Evolutionary conservation across 805 yeast genomes (phyloP), one percentile per base, ranked within the genome.

Genomic region (Maudiozyma barnettii): DNA sequence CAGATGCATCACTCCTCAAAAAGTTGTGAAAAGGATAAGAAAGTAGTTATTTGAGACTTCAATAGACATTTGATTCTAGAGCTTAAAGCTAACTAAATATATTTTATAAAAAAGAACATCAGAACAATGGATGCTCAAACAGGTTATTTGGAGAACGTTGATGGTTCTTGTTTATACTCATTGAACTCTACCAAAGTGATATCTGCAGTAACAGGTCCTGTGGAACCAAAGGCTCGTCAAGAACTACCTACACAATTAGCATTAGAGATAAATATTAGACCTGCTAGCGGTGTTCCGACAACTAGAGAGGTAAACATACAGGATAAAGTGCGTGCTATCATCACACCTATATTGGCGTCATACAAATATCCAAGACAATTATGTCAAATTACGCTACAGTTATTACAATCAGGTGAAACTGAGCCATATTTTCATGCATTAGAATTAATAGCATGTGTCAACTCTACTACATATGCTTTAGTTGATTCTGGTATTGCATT

Each of bases 151-250:
- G 66, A 69, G 46, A 75, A 79, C 51, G 91, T 82, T 2, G 96
- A 88, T 62, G 97, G 97, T 1, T 85, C 95, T 1, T 81, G 91
- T 1, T 75, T 75, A 21, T 70, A 81, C 48, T 60, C 66, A 14
- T 61, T 67, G n/a, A 78, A 75, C 1, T 63, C 63, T 16, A 77
- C 84, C 1, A 76, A 76, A 48, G 80, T 84, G 2, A 66, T 90
- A 2, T 78, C 82, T 39, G 80, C 96, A 0, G 90, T 91, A 1
- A 76, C 90, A 1, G 99, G 99, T 0, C 99, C 99, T 0, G 75
- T 91, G 29, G 97, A 91, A 58, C 81, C 87, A 10, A 83, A 82
- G 61, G 66, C 78, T 13, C 76, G 91, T 55, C 95, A 89, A 60
- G 98, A 91, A 61, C 64, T 81, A 31, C 96, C 97, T 10, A 81